Percentiles rank a stretch among this genome's conserved stretches.
These are phyloP conservation scores for Malus hybrid DNA, from an alignment of 331 rosid species.

Conservation along the genomic window DNA sequence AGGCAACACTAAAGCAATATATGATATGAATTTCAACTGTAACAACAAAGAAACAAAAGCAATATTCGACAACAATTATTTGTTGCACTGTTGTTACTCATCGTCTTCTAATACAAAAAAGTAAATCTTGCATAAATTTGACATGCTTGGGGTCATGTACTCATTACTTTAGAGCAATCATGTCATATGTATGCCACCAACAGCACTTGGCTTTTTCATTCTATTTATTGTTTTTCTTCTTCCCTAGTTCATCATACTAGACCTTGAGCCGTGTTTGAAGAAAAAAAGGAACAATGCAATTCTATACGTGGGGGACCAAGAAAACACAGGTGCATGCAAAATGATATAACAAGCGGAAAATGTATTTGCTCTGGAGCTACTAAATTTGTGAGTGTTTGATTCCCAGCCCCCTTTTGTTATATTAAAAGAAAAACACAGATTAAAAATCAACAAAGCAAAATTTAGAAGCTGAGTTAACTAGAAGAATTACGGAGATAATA, in stretches of 20 bases:
- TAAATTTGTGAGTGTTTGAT: background rate
- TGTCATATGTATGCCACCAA: constrained; percentile 35
- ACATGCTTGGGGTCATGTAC: constrained; percentile 37
- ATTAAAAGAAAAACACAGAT: background rate
- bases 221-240: constrained; percentile 16
- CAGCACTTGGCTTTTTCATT: constrained; percentile 28
- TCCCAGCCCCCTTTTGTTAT: background rate
- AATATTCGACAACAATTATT: constrained; percentile 24
- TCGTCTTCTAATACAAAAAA: constrained; percentile 26
- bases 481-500: background rate
- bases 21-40: background rate
- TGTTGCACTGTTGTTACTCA: constrained; percentile 17
- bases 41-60: constrained; percentile 16
- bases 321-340: constrained; percentile 1
- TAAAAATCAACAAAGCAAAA: background rate
- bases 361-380: background rate
- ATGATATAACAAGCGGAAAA: constrained; percentile 6
- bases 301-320: constrained; percentile 34
- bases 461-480: constrained; percentile 1
- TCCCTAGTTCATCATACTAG: constrained; percentile 32
- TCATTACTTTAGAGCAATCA: constrained; percentile 42
- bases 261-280: constrained; percentile 32
- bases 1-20: background rate
- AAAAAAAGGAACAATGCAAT: constrained; percentile 25
- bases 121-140: constrained; percentile 20